phyloP scores from a whole-genome alignment of 2,329 filamentous ascomycete species.

The Colletotrichum cuscutae region DNA sequence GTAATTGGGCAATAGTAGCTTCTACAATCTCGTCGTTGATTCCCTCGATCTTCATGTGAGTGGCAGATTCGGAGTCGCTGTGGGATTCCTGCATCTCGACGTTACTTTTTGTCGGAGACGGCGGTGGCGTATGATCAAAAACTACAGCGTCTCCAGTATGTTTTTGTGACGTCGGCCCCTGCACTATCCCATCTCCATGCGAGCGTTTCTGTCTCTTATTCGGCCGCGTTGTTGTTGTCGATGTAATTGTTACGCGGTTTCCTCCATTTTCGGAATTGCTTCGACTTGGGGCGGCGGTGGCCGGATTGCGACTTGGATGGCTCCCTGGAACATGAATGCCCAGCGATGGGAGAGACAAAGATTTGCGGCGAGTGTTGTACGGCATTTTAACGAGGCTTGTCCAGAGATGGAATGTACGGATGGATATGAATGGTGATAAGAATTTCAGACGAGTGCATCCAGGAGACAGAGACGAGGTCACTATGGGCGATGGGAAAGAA shows the following conservation, averaged over 20 bases:
- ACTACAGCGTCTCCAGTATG: constrained; percentile 49
- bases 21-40: constrained; percentile 97
- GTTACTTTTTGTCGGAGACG: constrained; percentile 43
- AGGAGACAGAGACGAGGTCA: background rate
- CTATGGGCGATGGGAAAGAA: background rate
- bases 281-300: constrained; percentile 50
- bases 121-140: constrained; percentile 76
- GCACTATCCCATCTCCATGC: constrained; percentile 61
- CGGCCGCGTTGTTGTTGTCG: constrained; percentile 49
- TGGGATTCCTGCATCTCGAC: background rate
- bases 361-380: constrained; percentile 98
- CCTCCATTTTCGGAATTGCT: constrained; percentile 37
- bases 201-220: constrained; percentile 83
- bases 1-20: constrained; percentile 86
- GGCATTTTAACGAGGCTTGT: constrained; percentile 67
- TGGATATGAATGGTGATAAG: background rate
- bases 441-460: background rate
- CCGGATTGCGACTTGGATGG: constrained; percentile 67
- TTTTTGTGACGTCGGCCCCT: background rate
- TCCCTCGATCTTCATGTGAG: constrained; percentile 71
- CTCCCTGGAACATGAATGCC: constrained; percentile 87
- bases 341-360: constrained; percentile 89
- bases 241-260: constrained; percentile 3
- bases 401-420: background rate
- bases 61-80: background rate